Base-by-base conservation (phyloP, 2,329 filamentous ascomycete species). In the Albifimbria verrucaria region DNA sequence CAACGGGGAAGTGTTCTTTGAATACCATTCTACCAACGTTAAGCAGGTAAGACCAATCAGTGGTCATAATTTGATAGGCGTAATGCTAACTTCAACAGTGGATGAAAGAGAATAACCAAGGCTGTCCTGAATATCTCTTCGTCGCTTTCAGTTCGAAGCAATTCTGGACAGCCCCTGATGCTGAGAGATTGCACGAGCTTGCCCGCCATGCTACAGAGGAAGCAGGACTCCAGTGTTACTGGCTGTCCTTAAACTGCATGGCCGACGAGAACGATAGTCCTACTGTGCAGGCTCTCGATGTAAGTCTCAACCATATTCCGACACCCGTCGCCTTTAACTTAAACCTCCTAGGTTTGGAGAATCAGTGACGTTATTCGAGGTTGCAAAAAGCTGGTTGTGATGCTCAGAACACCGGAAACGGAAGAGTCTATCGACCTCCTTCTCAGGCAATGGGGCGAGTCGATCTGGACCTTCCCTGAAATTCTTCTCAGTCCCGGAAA, bases 301-400 rank as follows among this genome's bases (percentile, higher is more conserved):
- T 39, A 39, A 39, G 32, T 6, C 5, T 15, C 32, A n/a, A 17
- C 32, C 32, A 1, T 18, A 4, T 3, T 28, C 18, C 9, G 9
- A 24, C 11, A 21, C 15, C 12, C 68, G 66, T 46, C 60, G 62
- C 4, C 57, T 72, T 5, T 68, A 72, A 51, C 65, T 71, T 12
- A 39, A 39, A 17, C 6, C 32, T 39, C 18, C 32, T 39, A 39
- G 32, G 32, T 39, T 15, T 39, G 32, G 32, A 39, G 32, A 15
- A 39, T 39, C 32, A 39, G 32, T 12, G 32, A 39, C 18, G 32
- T 39, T 12, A 39, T 39, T 17, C 5, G 32, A 39, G 32, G 32
- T 12, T 39, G 12, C 18, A 39, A 15, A 15, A n/a, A 39, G 12
- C 12, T 39, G 4, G 12, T 4, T 39, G 32, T 39, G 59, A 64